Conservation (phyloP, 148 eudicot genomes). For the Drosera capensis region DNA sequence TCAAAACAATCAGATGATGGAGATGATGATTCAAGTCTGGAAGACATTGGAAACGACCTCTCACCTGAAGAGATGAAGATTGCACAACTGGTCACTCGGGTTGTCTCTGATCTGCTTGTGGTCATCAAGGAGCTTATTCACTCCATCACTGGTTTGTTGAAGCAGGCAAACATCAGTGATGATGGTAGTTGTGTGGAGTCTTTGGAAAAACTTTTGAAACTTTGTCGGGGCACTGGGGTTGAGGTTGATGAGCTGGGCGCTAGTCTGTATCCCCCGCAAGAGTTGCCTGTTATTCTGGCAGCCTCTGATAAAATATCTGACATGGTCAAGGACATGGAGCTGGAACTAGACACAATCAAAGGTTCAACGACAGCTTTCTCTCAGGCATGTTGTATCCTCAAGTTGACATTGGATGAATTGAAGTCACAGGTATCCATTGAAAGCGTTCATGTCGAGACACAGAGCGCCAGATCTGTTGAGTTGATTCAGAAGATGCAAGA, state of each 20-base stretch:
- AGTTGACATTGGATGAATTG: slow-evolving; percentile 25
- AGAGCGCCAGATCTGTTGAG: slow-evolving; percentile 13
- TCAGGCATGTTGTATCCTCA: slow-evolving; percentile 29
- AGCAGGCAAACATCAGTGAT: slow-evolving; percentile 19
- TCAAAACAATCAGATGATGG: slow-evolving; percentile 15
- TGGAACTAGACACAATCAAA: slow-evolving; percentile 26
- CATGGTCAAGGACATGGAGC: slow-evolving; percentile 30
- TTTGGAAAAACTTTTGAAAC: slow-evolving; percentile 53
- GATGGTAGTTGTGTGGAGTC: slow-evolving; percentile 20
- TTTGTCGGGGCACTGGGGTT: slow-evolving; percentile 38
- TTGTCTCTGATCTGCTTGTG: slow-evolving; percentile 37
- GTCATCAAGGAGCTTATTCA: slow-evolving; percentile 68
- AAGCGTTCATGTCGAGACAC: slow-evolving; percentile 5
- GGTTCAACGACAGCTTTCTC: slow-evolving; percentile 31
- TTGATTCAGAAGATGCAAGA: slow-evolving; percentile 32
- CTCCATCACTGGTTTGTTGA: slow-evolving; percentile 44
- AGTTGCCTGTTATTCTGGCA: slow-evolving; percentile 33
- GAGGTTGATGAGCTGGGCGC: slow-evolving; percentile 90
- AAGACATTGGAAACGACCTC: slow-evolving; percentile 57
- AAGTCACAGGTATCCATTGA: slow-evolving; percentile 12
- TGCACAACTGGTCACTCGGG: slow-evolving; percentile 27
- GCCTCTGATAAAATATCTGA: slow-evolving; percentile 28
- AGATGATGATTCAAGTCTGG: slow-evolving; percentile 23
- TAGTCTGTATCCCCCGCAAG: slow-evolving; percentile 90
- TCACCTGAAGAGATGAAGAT: slow-evolving; percentile 75